Base-by-base conservation (phyloP, 2,329 filamentous ascomycete species). In the Fusarium sp. region DNA sequence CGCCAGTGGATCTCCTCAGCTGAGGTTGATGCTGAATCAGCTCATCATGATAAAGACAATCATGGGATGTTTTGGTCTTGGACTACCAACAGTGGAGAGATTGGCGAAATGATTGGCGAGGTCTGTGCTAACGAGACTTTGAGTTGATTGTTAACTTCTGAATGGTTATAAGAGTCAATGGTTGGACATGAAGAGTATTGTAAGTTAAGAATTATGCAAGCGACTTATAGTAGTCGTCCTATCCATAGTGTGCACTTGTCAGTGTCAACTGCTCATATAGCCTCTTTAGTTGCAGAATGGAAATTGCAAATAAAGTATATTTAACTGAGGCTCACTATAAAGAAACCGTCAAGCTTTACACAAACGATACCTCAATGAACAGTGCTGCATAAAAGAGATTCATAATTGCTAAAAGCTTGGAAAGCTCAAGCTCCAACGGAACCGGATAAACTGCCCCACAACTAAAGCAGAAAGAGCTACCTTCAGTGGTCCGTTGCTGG, bases 1-100 rank as follows among this genome's bases (percentile, higher is more conserved):
- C 51, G 40, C 42, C 16, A 12, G 67, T 72, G 72, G 69, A 71
- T 60, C 58, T 64, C 12, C 61, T 64, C 55, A 59, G 58, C 41
- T 64, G 34, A 55, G 50, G 49, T 49, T 57, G 53, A 68, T 68
- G 72, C 59, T 70, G 60, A 72, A 61, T 72, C 67, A 74, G 66
- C 64, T 37, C 41, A 59, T 60, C 48, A 30, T 37, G 47, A 37
- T 25, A 23, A 25, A 8, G 3, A n/a, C n/a, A 28, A n/a, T 53
- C 49, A 45, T 51, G 42, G 34, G 34, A 21, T 37, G 32, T 21
- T 27, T 34, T n/a, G 18, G 37, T 10, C 49, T 53, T 14, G 34
- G n/a, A 34, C 43, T 42, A 21, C 28, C 14, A 27, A 37, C 10
- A 37, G 41, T 59, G 46, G 41, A 53, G 45, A 40, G 61, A 41